Base-by-base conservation (phyloP, 192 early-diverging fungal species). In the Diversispora epigaea region DNA sequence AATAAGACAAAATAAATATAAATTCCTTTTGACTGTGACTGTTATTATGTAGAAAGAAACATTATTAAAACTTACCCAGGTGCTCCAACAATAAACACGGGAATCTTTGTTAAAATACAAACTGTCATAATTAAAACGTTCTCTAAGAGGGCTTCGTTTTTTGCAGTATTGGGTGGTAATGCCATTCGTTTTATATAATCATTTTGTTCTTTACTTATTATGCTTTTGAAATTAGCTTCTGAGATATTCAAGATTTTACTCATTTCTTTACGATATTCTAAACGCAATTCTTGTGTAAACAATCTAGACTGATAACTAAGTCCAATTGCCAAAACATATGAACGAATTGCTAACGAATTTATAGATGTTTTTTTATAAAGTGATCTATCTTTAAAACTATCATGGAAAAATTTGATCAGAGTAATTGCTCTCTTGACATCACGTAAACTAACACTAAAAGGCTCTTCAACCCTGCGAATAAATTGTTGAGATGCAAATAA, bases 391-490 rank as follows among this genome's bases (percentile, higher is more conserved):
- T 64, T 7, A 32, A 74, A 41, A 61, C 72, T 74, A 11, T 74
- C 15, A 7, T 41, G 22, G 40, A 74, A 74, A 14, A 60, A 74
- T 4, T 12, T 4, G 43, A 56, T 21, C 11, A 74, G 60, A 11
- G 19, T 55, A 10, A 74, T 22, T 7, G 72, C 56, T 12, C 72
- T 22, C 21, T 65, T 75, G 8, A 64, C 60, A 45, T 75, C 73
- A 19, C 73, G 73, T 15, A 75, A 49, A 45, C 73, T 75, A n/a
- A 75, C 73, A 40, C 73, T 75, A 41, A 39, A 22, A 8, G 44
- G 39, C 6, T 56, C 73, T 54, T 75, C 73, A 5, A 63, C 32
- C 25, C 66, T 49, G 1, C 73, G 73, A 50, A 75, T 75, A 39
- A 65, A 75, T 49, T 44, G 5, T 64, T 75, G 73, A 14, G 73